Conservation (phyloP, 1,284 basidiomycete species). For the Chalciporus piperatoides region DNA sequence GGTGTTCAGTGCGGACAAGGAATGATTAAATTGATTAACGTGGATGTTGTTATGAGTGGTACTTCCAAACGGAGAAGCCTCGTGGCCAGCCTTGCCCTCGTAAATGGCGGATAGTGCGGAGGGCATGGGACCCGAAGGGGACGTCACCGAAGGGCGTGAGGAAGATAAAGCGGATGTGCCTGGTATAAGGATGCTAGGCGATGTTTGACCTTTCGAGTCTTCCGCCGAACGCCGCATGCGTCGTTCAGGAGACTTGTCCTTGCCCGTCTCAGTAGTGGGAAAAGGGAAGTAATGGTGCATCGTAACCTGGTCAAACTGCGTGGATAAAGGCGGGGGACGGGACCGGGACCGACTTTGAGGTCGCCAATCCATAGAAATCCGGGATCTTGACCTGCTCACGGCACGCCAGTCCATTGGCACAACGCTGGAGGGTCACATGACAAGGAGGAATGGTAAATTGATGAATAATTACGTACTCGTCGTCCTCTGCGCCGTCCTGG, state of each 20-base stretch:
- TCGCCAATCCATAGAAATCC: conserved; percentile 84
- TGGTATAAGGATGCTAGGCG: conserved; percentile 50
- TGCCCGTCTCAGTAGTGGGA: conserved; percentile 25
- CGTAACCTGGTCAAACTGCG: conserved; percentile 44
- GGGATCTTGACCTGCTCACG: conserved; percentile 87
- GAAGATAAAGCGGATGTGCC: conserved; percentile 44
- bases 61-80: conserved; percentile 31
- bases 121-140: conserved; percentile 33
- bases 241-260: conserved; percentile 31
- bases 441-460: conserved; percentile 18
- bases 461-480: conserved; percentile 62
- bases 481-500: conserved; percentile 63
- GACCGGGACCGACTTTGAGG: conserved; percentile 72
- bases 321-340: conserved; percentile 52
- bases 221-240: conserved; percentile 23
- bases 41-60: conserved; percentile 36
- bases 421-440: conserved; percentile 39
- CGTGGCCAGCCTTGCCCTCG: conserved; percentile 46
- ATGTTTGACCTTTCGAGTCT: conserved; percentile 30
- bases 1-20: conserved; percentile 46
- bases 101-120: conserved; percentile 52
- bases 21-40: conserved; percentile 37
- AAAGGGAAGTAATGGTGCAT: conserved; percentile 40
- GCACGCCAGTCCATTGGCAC: conserved; percentile 91
- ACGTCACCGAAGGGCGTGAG: conserved; percentile 48